Conservation (phyloP, 108 stramenopile species). For the Fistulifera solaris region DNA sequence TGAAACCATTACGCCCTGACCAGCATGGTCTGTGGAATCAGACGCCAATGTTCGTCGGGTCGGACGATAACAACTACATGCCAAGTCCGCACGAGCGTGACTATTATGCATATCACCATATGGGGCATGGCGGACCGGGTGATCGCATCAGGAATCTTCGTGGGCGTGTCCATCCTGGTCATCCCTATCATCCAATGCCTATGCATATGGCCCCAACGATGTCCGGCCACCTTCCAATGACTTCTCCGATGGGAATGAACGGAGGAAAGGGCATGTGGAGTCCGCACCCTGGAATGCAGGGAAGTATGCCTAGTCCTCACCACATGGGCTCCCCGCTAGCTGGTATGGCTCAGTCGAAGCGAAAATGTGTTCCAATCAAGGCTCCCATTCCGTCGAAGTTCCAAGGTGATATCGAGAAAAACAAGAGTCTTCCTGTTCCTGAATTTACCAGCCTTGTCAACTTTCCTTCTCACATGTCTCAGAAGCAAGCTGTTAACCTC, state of each 20-base stretch:
- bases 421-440: constrained; percentile 60
- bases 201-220: constrained; percentile 62
- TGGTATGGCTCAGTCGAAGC: constrained; percentile 52
- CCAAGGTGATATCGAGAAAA: constrained; percentile 79
- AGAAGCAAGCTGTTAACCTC: constrained; percentile 66
- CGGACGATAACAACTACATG: background rate
- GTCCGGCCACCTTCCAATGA: constrained; percentile 63
- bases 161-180: constrained; percentile 46
- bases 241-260: constrained; percentile 53
- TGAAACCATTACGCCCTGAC: background rate
- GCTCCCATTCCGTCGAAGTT: constrained; percentile 80
- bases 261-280: constrained; percentile 34
- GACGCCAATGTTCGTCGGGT: constrained; percentile 33
- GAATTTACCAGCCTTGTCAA: constrained; percentile 83
- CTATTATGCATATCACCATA: constrained; percentile 22
- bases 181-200: constrained; percentile 48
- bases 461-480: constrained; percentile 82
- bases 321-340: constrained; percentile 42
- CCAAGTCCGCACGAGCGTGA: constrained; percentile 29
- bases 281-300: constrained; percentile 21
- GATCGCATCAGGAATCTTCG: constrained; percentile 78
- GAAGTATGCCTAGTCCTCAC: constrained; percentile 24
- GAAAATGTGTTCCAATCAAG: constrained; percentile 67
- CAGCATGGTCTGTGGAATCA: constrained; percentile 2
- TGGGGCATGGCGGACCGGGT: constrained; percentile 13